Percentiles rank a stretch among this genome's conserved stretches.
phyloP scores from a whole-genome alignment of 129 eudicot species.

The Logfia minima region DNA sequence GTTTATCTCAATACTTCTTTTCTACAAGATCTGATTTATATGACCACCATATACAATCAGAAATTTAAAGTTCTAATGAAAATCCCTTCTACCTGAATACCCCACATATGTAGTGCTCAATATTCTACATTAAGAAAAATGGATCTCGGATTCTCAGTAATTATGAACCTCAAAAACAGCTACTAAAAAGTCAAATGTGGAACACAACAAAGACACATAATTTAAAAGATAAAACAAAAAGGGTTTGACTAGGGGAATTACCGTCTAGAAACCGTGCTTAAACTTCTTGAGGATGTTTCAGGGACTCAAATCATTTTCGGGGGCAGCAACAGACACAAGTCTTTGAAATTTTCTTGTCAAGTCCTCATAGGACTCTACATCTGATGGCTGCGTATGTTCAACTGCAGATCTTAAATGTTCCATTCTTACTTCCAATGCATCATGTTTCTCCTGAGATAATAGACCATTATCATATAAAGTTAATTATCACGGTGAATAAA shows the following conservation, averaged over 20 bases:
- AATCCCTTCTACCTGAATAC: neutral
- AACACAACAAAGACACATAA: constrained; percentile 2
- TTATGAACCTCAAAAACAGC: constrained; percentile 1
- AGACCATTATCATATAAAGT: neutral
- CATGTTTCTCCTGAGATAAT: constrained; percentile 59
- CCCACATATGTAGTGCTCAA: neutral
- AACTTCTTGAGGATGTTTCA: constrained; percentile 32
- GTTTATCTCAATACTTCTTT: neutral
- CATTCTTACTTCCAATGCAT: constrained; percentile 74
- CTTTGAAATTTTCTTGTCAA: constrained; percentile 64
- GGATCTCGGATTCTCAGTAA: neutral
- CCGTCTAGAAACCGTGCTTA: constrained; percentile 35
- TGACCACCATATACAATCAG: neutral
- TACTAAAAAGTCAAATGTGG: constrained; percentile 4
- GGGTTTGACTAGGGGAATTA: constrained; percentile 21
- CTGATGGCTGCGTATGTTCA: constrained; percentile 65
- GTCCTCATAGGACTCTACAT: constrained; percentile 54
- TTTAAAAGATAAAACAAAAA: neutral
- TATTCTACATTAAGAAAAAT: neutral
- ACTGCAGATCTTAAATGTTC: constrained; percentile 66
- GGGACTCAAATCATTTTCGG: constrained; percentile 26
- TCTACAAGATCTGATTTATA: neutral
- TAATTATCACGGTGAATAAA: neutral
- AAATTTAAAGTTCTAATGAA: neutral
- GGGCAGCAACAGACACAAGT: constrained; percentile 46